Evolutionary conservation across 179 eudicot genomes (phyloP).

Genomic region (Beta corolliflora): DNA sequence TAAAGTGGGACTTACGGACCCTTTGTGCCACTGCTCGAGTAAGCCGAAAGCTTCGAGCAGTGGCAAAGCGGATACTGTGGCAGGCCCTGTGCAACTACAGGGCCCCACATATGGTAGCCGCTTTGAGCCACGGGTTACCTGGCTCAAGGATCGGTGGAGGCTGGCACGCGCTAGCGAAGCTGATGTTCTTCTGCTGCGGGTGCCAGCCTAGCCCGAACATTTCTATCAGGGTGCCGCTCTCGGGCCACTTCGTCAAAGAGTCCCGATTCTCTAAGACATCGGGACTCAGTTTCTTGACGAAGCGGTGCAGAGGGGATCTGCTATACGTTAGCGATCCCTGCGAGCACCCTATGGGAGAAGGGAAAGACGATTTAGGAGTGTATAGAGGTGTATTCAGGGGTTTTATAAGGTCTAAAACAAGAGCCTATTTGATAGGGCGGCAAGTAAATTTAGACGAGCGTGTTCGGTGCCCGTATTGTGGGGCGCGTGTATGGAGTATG

Average conservation of each 20-base stretch:
- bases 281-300: constrained; percentile 66
- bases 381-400: constrained; percentile 73
- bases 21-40: constrained; percentile 59
- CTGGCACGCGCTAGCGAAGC: constrained; percentile 77
- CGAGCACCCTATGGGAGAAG: constrained; percentile 47
- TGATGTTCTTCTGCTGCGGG: constrained; percentile 75
- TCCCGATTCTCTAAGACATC: constrained; percentile 87
- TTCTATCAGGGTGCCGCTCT: constrained; percentile 4
- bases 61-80: constrained; percentile 68
- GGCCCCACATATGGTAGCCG: constrained; percentile 56
- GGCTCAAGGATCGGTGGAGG: constrained; percentile 60
- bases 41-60: constrained; percentile 60
- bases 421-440: constrained; percentile 57
- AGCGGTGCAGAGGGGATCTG: constrained; percentile 56
- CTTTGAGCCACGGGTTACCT: constrained; percentile 44
- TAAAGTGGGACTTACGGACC: constrained; percentile 64
- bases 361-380: constrained; percentile 63
- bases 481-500: constrained; percentile 91
- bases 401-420: constrained; percentile 59
- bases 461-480: constrained; percentile 72
- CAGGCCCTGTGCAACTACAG: constrained; percentile 54
- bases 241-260: constrained; percentile 59
- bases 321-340: constrained; percentile 81
- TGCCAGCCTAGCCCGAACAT: constrained; percentile 53
- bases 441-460: constrained; percentile 60